Evolutionary conservation across 2,329 filamentous ascomycete species (phyloP), one percentile per base, ranked within the genome.

Genomic region (Capronia epimyces): DNA sequence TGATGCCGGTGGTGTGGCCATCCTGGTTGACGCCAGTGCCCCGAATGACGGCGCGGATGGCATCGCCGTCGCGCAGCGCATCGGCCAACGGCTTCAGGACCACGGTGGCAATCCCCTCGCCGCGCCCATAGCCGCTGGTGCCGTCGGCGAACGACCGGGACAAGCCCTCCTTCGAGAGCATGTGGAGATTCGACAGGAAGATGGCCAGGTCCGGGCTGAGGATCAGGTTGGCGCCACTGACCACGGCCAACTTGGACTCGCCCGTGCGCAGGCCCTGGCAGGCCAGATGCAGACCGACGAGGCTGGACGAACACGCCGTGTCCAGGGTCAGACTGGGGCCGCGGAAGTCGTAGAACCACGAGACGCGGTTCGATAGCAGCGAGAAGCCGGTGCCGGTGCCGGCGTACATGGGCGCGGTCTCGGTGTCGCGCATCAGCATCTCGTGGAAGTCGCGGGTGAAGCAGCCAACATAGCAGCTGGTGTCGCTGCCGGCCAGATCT

Each of bases 261-360:
- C 29, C 7, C 12, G 12, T 3, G 3, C 29, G 66, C 1, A 82
- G 63, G 20, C 71, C 75, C 46, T 77, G 74, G n/a, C 72, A 74
- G 1, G 76, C 79, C 29, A 77, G 64, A 57, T 82, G 75, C 3
- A 82, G 68, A 0, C 75, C 74, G 3, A 80, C 73, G 16, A 82
- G 66, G 43, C 75, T 77, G 10, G 73, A 74, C 20, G 77, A 81
- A 63, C 80, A 83, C 16, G 77, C 80, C 1, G 80, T 82, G 46
- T 82, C 79, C 10, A 82, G 64, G 0, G 77, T 80, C 63, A 81
- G 3, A 13, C 39, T 42, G 5, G 39, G 39, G 12, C 39, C 39
- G 8, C 60, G 60, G 5, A 67, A 48, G 40, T 69, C 63, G 41
- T 63, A 71, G 36, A 67, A 65, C 27, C 65, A 67, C 4, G 64